Base-by-base conservation (phyloP, 495 filamentous ascomycete genomes). In the Aspergillus incahuasiensis region DNA sequence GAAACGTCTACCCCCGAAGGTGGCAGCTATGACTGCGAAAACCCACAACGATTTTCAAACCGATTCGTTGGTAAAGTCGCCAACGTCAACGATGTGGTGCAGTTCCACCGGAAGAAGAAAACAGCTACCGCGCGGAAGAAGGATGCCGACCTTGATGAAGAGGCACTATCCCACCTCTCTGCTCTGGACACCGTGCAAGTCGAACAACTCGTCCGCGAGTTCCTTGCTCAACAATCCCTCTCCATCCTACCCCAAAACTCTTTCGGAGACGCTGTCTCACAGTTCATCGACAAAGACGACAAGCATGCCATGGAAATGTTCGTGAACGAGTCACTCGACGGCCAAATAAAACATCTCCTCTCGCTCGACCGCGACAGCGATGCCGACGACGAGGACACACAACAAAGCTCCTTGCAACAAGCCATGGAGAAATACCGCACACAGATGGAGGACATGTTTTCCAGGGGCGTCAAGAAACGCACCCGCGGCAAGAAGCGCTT, bases 21-120 rank as follows among this genome's bases (percentile, higher is more conserved):
- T 21, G 87, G 89, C 38, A 81, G 83, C 41, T 99, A 87, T 61
- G 90, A 97, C 54, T 87, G 86, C 53, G 95, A 97, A 64, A 99
- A 99, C 56, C 94, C 94, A 15, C 94, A 97, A 63, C 84, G 94
- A 5, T 97, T 97, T 61, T 97, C 95, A 0, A 96, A 95, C 68
- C 84, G 92, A 5, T 99, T 99, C 60, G 79, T 86, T 1, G 86
- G 84, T 6, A 90, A 86, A 63, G 94, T 97, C 0, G 94, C 94
- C 9, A 99, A 99, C 61, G 83, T 87, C 1, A 94, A 89, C 60
- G 94, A 99, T 59, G 91, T 99, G 1, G 84, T 99, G 2, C 86
- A 94, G 61, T 97, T 95, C 60, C 84, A 97, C 68, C 82, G 90
- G 11, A 96, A 94, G 72, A 96, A 95, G 69, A 77, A 80, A 38